Percentiles rank a stretch among this genome's conserved stretches.
Conservation (phyloP, 1,284 basidiomycete species). For the Thecaphora thlaspeos region DNA sequence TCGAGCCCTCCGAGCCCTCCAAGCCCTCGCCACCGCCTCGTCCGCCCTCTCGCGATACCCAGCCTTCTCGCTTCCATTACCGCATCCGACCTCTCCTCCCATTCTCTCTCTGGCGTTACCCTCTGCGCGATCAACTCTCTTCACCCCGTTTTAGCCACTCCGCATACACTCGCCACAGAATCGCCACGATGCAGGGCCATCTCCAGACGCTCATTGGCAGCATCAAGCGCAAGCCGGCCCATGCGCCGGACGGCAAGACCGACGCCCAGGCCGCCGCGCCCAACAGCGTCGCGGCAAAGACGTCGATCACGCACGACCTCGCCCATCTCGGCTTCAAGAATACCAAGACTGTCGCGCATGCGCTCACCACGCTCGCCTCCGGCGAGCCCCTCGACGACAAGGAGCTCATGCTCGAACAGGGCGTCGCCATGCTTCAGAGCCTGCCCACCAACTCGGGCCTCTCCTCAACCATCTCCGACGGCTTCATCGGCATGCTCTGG, state of each 20-base stretch:
- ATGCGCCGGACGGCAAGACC: slow-evolving; percentile 1
- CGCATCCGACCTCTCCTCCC: too few species aligned
- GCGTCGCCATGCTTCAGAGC: slow-evolving; percentile 17
- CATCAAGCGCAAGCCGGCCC: neutral
- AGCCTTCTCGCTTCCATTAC: too few species aligned
- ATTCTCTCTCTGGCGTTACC: too few species aligned
- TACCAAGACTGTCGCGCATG: slow-evolving; percentile 6
- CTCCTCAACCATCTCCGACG: neutral
- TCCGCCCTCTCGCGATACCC: too few species aligned
- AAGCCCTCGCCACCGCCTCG: too few species aligned
- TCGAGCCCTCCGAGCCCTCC: too few species aligned
- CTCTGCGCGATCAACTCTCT: too few species aligned
- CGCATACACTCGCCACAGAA: too few species aligned
- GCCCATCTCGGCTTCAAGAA: slow-evolving; percentile 4
- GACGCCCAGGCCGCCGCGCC: slow-evolving; percentile 8
- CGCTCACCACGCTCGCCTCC: slow-evolving; percentile 3
- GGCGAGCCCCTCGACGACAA: slow-evolving; percentile 21
- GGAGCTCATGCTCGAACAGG: slow-evolving; percentile 19
- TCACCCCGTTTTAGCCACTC: too few species aligned
- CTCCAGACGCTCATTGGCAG: neutral
- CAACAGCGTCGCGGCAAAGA: slow-evolving; percentile 2
- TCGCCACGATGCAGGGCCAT: neutral
- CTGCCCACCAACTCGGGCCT: slow-evolving; percentile 6
- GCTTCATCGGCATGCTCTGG: slow-evolving; percentile 14
- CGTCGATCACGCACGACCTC: slow-evolving; percentile 6